These are phyloP conservation scores for Geotrichum fermentans DNA, from an alignment of 1,139 yeast genomes.

Conservation along the genomic window DNA sequence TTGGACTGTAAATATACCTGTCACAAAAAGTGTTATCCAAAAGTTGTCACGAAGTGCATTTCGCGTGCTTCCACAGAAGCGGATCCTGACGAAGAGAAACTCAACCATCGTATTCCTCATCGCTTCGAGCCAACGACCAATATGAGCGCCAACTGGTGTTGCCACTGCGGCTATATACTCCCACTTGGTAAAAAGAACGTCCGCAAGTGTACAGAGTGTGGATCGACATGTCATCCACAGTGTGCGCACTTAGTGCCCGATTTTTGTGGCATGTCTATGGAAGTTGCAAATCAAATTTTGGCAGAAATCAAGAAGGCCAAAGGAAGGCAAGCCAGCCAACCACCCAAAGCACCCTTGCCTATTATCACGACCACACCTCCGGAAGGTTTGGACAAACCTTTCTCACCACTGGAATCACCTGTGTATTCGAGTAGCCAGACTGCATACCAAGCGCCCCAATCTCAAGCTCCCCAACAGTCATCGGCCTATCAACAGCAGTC, in stretches of 20 bases:
- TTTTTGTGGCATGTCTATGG: constrained; percentile 98
- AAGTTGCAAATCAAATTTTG: constrained; percentile 85
- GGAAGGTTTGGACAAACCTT: background rate
- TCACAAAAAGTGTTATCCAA: constrained; percentile 89
- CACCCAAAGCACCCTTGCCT: background rate
- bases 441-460: background rate
- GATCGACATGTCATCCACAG: constrained; percentile 85
- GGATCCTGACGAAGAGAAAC: constrained; percentile 81
- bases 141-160: constrained; percentile 97
- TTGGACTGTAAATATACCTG: constrained; percentile 92
- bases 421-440: background rate
- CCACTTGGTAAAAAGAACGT: constrained; percentile 95
- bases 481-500: background rate
- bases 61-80: constrained; percentile 82
- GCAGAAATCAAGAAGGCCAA: constrained; percentile 80
- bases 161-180: constrained; percentile 93
- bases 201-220: constrained; percentile 91
- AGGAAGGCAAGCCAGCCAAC: constrained; percentile 39
- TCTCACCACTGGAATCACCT: background rate
- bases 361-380: too few species aligned
- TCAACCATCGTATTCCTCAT: constrained; percentile 95
- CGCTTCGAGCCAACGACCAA: constrained; percentile 86
- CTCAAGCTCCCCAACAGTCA: background rate
- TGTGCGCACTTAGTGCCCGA: constrained; percentile 96
- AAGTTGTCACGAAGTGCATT: constrained; percentile 92